Evolutionary conservation across 2,329 filamentous ascomycete species (phyloP), one percentile per base, ranked within the genome.

Genomic region (Epichloe sp.): DNA sequence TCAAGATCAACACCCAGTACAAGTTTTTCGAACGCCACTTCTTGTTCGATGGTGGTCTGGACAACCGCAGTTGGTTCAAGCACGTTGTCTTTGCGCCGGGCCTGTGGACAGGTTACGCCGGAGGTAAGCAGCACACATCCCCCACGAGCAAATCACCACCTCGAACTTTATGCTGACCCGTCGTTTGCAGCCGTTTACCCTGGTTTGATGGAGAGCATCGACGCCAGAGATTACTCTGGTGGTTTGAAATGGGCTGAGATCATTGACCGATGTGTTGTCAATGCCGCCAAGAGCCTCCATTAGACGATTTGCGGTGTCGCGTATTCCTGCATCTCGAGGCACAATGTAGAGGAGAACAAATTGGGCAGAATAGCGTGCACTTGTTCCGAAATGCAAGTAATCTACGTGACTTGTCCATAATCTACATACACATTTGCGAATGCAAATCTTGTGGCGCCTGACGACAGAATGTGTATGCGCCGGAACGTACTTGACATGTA

Each of bases 41-140:
- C 66, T 60, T 96, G 55, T 85, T 88, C 60, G 69, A 79, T 4
- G 73, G 77, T 3, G 91, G 91, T 0, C 69, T 97, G 19, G 90
- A 95, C 63, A 80, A 81, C 1, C 74, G 91, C 53, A 72, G 73
- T 23, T 96, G 89, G 89, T 97, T 91, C 72, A 96, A 96, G 71
- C 91, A 96, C 61, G 85, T 95, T 2, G 85, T 96, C 1, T 96
- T 94, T 67, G 90, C 90, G 1, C 90, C 90, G 0, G 90, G 90
- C 0, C 65, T 91, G 46, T 95, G 89, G 88, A 95, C 88, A 0
- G 90, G 90, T 0, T 96, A 96, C 66, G 74, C 88, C 0, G 90
- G 89, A 62, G 78, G 80, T 83, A 60, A 67, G 76, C 69, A 14
- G 47, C 37, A 41, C 15, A 7, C 17, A 7, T 4, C 35, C 10